Evolutionary conservation across 805 yeast species (phyloP), one percentile per base, ranked within the genome.

Genomic region (Metschnikowia henanensis): DNA sequence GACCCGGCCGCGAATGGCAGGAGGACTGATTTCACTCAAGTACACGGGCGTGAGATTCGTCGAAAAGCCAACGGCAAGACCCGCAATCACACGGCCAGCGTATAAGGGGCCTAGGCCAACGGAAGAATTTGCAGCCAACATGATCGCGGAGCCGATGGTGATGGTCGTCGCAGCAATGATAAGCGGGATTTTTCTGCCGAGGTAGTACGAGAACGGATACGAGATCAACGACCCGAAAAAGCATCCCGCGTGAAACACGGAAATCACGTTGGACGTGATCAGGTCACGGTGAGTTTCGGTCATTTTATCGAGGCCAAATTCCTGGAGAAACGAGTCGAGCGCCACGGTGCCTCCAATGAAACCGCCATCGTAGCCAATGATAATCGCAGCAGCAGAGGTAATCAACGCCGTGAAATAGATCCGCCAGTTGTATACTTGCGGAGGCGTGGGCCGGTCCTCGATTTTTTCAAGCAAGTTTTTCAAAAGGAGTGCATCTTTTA

Each of bases 271-370:
- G 15, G 73, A 59, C 5, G 62, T 51, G 29, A 61, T 49, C 35
- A 17, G 39, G 25, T 50, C 52, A 18, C 62, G 53, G 26, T 64
- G 61, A 15, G 44, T 8, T 12, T 36, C 28, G 9, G 56, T 30
- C 60, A 56, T 52, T 18, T 39, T 37, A 41, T 58, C 58, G 30
- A 68, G 55, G 18, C 65, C 63, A 52, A 67, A 68, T 48, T 66
- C 72, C 10, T 55, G 32, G 39, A 51, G 46, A 46, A 68, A 68
- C 4, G 67, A 58, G 13, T 52, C 52, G 20, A 68, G 53, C 3
- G 68, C 65, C 22, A 66, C 68, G 3, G 72, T 65, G 7, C 72
- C 72, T 6, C 73, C 73, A 35, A 68, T 68, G 37, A 65, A 68
- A 3, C 70, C 72, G 6, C 70, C 66, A 43, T 68, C 73, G 43